These are phyloP conservation scores for Fonsecaea multimorphosa DNA, from an alignment of 2,329 filamentous ascomycete species.

Conservation along the genomic window DNA sequence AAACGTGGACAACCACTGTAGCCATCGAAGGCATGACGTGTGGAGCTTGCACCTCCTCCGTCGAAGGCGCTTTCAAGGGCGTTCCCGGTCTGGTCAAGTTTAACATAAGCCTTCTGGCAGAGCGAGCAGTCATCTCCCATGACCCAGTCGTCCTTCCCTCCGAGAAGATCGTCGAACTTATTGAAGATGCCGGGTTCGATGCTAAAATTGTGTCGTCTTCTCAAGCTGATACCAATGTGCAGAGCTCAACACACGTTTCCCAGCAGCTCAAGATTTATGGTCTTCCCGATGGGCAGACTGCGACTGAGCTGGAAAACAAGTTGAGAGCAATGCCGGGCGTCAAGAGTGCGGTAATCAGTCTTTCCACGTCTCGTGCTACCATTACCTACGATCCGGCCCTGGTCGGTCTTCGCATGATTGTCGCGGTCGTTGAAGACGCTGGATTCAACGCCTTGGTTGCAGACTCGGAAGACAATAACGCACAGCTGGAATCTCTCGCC, in stretches of 20 bases:
- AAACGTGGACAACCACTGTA: slow-evolving; percentile 75
- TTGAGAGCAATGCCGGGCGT: slow-evolving; percentile 73
- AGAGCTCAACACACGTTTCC: slow-evolving; percentile 63
- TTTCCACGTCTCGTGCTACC: slow-evolving; percentile 74
- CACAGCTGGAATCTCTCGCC: slow-evolving; percentile 90
- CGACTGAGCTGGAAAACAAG: slow-evolving; percentile 71
- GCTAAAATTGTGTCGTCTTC: slow-evolving; percentile 83
- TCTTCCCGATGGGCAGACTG: slow-evolving; percentile 72
- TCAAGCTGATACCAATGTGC: slow-evolving; percentile 63
- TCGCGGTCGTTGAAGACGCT: slow-evolving; percentile 78
- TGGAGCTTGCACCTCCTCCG: slow-evolving; percentile 90
- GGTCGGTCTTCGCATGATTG: slow-evolving; percentile 79
- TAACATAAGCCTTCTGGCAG: slow-evolving; percentile 92
- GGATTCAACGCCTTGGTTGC: slow-evolving; percentile 89
- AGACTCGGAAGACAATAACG: slow-evolving; percentile 93
- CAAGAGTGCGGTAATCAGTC: slow-evolving; percentile 72
- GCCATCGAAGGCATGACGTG: slow-evolving; percentile 97
- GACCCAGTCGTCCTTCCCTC: slow-evolving; percentile 72
- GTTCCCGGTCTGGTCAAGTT: slow-evolving; percentile 82
- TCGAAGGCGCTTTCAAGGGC: slow-evolving; percentile 80
- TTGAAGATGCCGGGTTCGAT: slow-evolving; percentile 90
- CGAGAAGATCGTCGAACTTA: slow-evolving; percentile 77
- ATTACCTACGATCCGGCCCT: slow-evolving; percentile 74
- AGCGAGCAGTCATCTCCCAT: slow-evolving; percentile 87
- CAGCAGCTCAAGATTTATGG: slow-evolving; percentile 87